phyloP scores from a whole-genome alignment of 2,329 filamentous ascomycete genomes.

The Pseudogymnoascus sp. region DNA sequence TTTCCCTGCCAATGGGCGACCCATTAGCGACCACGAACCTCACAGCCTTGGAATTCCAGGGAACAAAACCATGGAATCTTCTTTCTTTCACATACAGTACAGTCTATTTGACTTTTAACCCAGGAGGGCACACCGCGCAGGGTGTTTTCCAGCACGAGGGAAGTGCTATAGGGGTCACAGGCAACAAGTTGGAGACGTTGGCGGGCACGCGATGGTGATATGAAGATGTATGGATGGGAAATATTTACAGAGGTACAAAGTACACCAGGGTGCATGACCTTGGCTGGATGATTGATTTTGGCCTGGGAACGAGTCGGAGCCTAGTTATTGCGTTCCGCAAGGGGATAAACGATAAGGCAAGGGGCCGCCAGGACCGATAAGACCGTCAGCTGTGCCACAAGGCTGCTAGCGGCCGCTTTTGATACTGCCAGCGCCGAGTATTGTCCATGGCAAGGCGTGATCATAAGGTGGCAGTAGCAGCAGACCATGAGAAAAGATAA shows the following conservation, averaged over 20 bases:
- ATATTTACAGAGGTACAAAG: slow-evolving; percentile 8
- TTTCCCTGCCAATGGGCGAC: slow-evolving; percentile 8
- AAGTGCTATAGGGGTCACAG: not conserved
- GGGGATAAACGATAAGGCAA: not conserved
- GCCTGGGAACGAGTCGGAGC: not conserved
- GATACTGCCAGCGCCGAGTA: not conserved
- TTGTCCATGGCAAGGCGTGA: slow-evolving; percentile 1
- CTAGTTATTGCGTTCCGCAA: slow-evolving; percentile 4
- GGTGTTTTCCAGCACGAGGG: not conserved
- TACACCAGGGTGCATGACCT: slow-evolving; percentile 7
- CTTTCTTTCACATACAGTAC: not conserved
- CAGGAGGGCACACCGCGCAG: not conserved
- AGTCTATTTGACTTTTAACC: not conserved
- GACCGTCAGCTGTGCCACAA: slow-evolving; percentile 2
- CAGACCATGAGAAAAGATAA: not conserved
- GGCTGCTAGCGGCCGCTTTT: slow-evolving; percentile 2
- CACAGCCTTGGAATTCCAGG: slow-evolving; percentile 1
- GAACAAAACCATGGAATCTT: not conserved
- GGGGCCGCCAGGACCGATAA: not conserved
- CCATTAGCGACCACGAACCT: slow-evolving; percentile 8
- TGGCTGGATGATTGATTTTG: slow-evolving; percentile 3
- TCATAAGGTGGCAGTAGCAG: not conserved
- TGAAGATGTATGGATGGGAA: slow-evolving; percentile 3
- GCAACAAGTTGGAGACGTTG: not conserved
- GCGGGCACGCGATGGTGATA: slow-evolving; percentile 7